A percentile compares a stretch with the other conserved stretches of the same genome.
These are phyloP conservation scores for Botrytis medusae DNA, from an alignment of 2,329 filamentous ascomycete genomes.

Conservation along the genomic window DNA sequence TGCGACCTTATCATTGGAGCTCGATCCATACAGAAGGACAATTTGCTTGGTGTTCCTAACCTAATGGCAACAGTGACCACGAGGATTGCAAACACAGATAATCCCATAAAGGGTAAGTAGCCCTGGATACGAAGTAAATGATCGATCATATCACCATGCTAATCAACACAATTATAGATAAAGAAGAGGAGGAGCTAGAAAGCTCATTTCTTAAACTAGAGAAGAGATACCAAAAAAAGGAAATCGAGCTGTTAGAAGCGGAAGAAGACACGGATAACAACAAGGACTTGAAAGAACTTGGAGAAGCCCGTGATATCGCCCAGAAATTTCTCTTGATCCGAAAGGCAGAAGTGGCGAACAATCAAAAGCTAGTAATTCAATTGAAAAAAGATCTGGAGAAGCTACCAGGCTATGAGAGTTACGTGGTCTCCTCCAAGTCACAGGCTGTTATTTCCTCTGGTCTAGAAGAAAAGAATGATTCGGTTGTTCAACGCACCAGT, in stretches of 20 bases:
- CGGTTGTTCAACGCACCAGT: too few relatives aligned
- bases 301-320: background rate
- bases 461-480: background rate
- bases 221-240: background rate
- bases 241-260: background rate
- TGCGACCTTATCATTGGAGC: slow-evolving; percentile 29
- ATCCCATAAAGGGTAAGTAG: background rate
- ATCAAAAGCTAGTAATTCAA: background rate
- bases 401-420: background rate
- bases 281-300: background rate
- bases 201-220: rapidly evolving
- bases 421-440: background rate
- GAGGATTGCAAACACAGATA: background rate
- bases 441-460: background rate
- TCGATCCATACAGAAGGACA: slow-evolving; percentile 26
- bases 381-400: background rate
- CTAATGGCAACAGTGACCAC: slow-evolving; percentile 11
- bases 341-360: background rate
- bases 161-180: background rate
- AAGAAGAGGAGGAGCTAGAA: background rate
- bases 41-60: slow-evolving; percentile 24
- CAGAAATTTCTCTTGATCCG: background rate
- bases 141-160: background rate
- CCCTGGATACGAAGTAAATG: background rate
- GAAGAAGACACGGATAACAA: background rate